phyloP scores from a whole-genome alignment of 169 alveolate genomes.

The Fabrea salina region DNA sequence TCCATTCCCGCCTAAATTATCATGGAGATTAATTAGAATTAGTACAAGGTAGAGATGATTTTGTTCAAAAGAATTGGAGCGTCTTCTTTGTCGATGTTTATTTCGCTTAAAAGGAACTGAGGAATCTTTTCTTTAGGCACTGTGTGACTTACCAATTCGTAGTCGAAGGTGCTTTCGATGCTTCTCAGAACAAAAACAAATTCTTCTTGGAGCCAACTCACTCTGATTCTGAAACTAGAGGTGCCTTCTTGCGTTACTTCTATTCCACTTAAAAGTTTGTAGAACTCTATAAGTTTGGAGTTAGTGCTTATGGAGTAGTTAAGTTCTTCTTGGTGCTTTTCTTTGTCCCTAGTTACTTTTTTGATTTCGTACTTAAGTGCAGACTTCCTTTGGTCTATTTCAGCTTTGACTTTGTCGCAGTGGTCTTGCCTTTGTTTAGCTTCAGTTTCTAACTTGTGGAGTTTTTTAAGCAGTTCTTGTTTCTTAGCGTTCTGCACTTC shows the following conservation, averaged over 20 bases:
- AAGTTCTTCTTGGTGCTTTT: background rate
- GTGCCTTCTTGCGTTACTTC: background rate
- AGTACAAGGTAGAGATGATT: background rate
- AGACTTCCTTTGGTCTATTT: background rate
- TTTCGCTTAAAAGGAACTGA: background rate
- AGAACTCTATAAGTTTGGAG: background rate
- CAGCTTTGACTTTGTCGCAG: background rate
- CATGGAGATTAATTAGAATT: no score
- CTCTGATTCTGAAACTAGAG: background rate
- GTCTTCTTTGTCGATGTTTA: background rate
- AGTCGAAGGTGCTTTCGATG: background rate
- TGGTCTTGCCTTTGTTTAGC: background rate
- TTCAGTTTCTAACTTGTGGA: background rate
- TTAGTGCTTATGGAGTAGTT: background rate
- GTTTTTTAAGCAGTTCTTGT: background rate
- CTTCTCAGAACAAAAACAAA: background rate
- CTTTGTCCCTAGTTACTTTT: background rate
- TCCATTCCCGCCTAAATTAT: no score
- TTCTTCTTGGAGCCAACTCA: background rate
- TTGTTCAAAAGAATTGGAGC: background rate
- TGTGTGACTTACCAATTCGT: background rate
- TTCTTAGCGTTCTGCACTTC: background rate
- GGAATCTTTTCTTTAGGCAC: background rate
- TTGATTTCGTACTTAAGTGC: background rate
- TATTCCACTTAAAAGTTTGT: background rate